Base-by-base conservation (phyloP, 305 asterid species). In the Fraxinus nigra region DNA sequence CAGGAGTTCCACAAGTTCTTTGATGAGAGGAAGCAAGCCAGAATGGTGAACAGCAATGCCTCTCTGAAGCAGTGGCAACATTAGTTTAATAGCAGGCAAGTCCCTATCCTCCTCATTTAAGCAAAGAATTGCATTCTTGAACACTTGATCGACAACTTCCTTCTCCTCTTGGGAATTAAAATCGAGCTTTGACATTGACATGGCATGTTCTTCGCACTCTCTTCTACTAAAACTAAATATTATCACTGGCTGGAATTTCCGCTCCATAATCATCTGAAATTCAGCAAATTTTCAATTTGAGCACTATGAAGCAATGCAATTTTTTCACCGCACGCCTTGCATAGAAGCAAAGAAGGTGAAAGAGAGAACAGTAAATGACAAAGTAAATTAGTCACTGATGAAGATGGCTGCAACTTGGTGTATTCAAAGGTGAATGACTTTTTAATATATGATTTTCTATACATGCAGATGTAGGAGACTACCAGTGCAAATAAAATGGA, bases 31-130 rank as follows among this genome's bases (percentile, higher is more conserved):
- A 84, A 96, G 99, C 86, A 96, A 90, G 67, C 99, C 99, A 72
- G 99, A 96, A 90, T 96, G 99, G 87, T 96, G 99, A 86, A 96
- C 98, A 63, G 99, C 99, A 88, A 96, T 92, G 82, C 99, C 99
- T 83, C 98, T 90, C 89, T 90, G 97, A 85, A 96, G 98, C 87
- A 96, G 87, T 37, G 99, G 99, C 89, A 96, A 85, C 99, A 96
- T 96, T 76, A 90, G 82, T 85, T 93, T 97, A 85, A 96, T 90
- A 32, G 98, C 98, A 20, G 98, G 97, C 84, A 96, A 91, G 87
- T 82, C 91, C 76, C 98, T 91, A 87, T 96, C 99, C 85, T 96
- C 99, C 89, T 94, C 97, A 76, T 79, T 92, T 92, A 96, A 90
- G 88, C 99, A 96, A 30, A 84, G 89, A 69, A 96, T 88, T 73